A percentile compares a stretch with the other conserved stretches of the same genome.
Conservation (phyloP, 2,329 filamentous ascomycete species). For the Pestalotiopsis sp. region DNA sequence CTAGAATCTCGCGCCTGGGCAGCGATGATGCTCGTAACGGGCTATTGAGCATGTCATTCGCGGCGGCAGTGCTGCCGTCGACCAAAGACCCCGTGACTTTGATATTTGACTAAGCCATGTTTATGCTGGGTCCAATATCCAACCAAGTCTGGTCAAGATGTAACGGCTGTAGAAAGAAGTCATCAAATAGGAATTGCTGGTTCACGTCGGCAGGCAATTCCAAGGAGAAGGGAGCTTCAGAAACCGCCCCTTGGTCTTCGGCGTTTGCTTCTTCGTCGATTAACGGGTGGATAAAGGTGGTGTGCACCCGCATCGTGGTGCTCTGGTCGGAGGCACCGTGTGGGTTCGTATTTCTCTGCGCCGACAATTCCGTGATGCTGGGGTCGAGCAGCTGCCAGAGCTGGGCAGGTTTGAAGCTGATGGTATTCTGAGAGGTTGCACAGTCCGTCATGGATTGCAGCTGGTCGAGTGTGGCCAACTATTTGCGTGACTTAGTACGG, state of each 20-base stretch:
- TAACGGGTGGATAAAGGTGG: not conserved
- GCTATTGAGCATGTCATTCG: too few relatives aligned
- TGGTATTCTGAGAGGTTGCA: not conserved
- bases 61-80: too few relatives aligned
- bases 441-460: constrained; percentile 1
- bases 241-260: not conserved
- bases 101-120: not conserved
- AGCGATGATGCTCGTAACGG: too few relatives aligned
- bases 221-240: not conserved
- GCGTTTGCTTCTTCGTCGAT: not conserved
- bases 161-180: not conserved
- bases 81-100: too few relatives aligned
- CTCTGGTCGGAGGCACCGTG: not conserved
- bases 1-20: too few relatives aligned
- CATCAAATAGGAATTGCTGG: not conserved
- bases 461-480: constrained; percentile 4
- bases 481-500: not conserved
- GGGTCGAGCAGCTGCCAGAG: not conserved
- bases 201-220: not conserved
- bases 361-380: not conserved
- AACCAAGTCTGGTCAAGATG: not conserved
- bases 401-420: not conserved
- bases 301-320: not conserved
- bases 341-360: not conserved
- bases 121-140: not conserved